A percentile compares a stretch with the other conserved stretches of the same genome.
Conservation (phyloP, 768 basidiomycete species). For the Tricholoma matsutake region DNA sequence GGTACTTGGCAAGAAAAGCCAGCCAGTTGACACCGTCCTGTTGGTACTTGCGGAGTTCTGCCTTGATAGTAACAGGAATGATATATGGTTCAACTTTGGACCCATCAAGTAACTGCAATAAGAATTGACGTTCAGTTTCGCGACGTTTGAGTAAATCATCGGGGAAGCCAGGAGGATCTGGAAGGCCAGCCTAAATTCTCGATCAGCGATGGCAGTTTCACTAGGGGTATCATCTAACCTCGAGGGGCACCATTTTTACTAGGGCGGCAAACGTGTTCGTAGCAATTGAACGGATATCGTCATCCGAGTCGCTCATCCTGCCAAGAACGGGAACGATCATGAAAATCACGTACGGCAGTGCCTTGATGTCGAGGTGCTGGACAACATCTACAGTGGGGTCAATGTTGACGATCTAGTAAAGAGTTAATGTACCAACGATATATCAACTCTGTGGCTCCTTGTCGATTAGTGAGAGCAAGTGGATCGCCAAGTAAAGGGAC, state of each 20-base stretch:
- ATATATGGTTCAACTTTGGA: conserved; percentile 89
- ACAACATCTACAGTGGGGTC: conserved; percentile 69
- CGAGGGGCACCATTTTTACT: conserved; percentile 97
- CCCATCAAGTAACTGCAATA: conserved; percentile 92
- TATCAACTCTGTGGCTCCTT: conserved; percentile 87
- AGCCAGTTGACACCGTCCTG: conserved; percentile 99
- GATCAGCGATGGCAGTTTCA: neutral
- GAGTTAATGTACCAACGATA: conserved; percentile 64
- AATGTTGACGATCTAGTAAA: neutral
- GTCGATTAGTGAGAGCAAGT: conserved; percentile 66
- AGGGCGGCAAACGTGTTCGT: conserved; percentile 98
- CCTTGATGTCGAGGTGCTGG: conserved; percentile 87
- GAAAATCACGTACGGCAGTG: conserved; percentile 95
- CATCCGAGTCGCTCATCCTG: conserved; percentile 93
- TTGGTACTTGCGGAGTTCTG: conserved; percentile 95
- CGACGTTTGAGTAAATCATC: conserved; percentile 82
- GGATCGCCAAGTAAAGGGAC: conserved; percentile 83
- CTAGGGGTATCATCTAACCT: conserved; percentile 48
- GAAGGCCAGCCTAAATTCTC: conserved; percentile 77
- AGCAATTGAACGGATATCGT: conserved; percentile 86
- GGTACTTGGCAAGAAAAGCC: conserved; percentile 96
- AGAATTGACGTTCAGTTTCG: conserved; percentile 84
- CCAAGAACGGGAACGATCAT: conserved; percentile 95
- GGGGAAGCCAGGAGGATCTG: conserved; percentile 92
- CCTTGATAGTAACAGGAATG: conserved; percentile 85